Evolutionary conservation across 2,329 filamentous ascomycete genomes (phyloP).

Genomic region (Colletotrichum camelliae): DNA sequence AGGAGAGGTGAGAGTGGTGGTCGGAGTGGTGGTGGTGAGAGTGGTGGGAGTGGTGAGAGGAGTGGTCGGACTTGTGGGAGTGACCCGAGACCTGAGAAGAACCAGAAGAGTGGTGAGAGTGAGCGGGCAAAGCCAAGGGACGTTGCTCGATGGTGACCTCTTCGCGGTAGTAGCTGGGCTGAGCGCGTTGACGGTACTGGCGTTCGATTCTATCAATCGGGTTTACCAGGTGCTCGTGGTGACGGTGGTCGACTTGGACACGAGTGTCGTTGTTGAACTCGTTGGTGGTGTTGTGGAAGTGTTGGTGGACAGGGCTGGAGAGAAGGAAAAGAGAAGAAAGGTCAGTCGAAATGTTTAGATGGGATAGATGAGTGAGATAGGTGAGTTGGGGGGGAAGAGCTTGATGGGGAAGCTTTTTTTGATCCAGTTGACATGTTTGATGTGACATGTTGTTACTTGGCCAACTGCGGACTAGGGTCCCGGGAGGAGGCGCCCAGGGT

Average conservation of each 20-base stretch:
- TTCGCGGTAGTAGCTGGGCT: slow-evolving; percentile 51
- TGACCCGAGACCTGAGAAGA: slow-evolving; percentile 43
- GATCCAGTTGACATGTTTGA: slow-evolving; percentile 15
- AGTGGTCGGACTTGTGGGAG: slow-evolving; percentile 36
- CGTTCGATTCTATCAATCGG: slow-evolving; percentile 69
- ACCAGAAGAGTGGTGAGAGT: slow-evolving; percentile 33
- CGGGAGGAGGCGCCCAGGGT: slow-evolving; percentile 20
- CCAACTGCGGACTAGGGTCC: slow-evolving; percentile 22
- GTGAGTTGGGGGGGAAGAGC: not conserved
- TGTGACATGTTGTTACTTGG: slow-evolving; percentile 23
- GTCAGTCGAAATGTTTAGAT: slow-evolving; percentile 31
- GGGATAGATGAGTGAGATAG: not conserved
- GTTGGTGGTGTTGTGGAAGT: slow-evolving; percentile 31
- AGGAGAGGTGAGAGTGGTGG: slow-evolving; percentile 41
- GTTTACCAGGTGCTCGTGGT: slow-evolving; percentile 50
- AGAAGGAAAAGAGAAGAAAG: slow-evolving; percentile 24
- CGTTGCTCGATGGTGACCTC: slow-evolving; percentile 34
- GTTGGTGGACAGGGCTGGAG: slow-evolving; percentile 22
- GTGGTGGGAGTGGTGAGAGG: slow-evolving; percentile 11
- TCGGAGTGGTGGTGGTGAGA: not conserved
- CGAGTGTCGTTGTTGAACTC: slow-evolving; percentile 65
- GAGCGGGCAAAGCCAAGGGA: slow-evolving; percentile 38
- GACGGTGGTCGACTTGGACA: slow-evolving; percentile 66
- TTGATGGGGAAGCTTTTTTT: slow-evolving; percentile 22
- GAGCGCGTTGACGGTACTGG: slow-evolving; percentile 68